phyloP scores from a whole-genome alignment of 441 rosid genomes.

The Erysimum cheiri region DNA sequence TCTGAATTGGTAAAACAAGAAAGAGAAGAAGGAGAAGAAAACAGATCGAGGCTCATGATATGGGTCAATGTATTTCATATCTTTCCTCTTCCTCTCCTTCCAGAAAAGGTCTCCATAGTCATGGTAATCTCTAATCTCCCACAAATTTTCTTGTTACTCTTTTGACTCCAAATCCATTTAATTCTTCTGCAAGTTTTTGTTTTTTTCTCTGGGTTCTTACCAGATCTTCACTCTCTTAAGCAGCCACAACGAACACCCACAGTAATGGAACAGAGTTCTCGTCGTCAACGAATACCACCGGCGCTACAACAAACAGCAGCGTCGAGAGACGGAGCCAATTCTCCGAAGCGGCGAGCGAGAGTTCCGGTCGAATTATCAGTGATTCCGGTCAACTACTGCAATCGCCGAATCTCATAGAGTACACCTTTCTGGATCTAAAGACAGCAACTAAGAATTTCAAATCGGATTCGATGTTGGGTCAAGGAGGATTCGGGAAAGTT shows the following conservation, averaged over 20 bases:
- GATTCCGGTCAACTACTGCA: slow-evolving; percentile 48
- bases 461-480: slow-evolving; percentile 58
- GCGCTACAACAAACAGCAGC: slow-evolving; percentile 52
- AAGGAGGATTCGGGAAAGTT: slow-evolving; percentile 68
- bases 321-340: slow-evolving; percentile 50
- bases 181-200: background rate
- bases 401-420: slow-evolving; percentile 52
- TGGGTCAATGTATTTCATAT: slow-evolving; percentile 31
- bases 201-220: background rate
- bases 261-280: slow-evolving; percentile 46
- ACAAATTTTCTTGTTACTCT: too few species aligned
- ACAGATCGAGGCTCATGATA: slow-evolving; percentile 30
- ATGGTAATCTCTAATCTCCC: slow-evolving; percentile 9
- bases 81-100: slow-evolving; percentile 28
- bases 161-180: background rate
- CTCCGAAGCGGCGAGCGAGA: slow-evolving; percentile 55
- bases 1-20: slow-evolving; percentile 28
- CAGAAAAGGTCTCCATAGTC: slow-evolving; percentile 17
- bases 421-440: slow-evolving; percentile 50
- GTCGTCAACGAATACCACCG: slow-evolving; percentile 42
- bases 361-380: slow-evolving; percentile 43
- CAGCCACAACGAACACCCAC: slow-evolving; percentile 29
- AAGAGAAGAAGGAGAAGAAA: slow-evolving; percentile 4
- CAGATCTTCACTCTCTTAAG: background rate
- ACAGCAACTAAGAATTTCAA: slow-evolving; percentile 54